These are phyloP conservation scores for Quillaja saponaria DNA, from an alignment of 306 rosid species.

Conservation along the genomic window DNA sequence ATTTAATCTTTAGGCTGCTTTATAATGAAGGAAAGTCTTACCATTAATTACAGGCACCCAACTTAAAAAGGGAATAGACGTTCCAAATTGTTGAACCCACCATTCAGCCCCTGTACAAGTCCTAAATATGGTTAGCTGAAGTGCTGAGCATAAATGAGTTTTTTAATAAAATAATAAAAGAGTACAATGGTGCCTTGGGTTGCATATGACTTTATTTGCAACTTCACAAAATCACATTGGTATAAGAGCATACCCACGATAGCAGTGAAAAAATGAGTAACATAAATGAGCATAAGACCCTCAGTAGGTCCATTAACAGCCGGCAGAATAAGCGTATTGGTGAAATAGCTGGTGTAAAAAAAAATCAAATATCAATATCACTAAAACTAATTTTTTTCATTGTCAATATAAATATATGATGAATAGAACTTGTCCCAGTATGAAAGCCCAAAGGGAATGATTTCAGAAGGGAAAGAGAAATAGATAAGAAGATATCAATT, in stretches of 20 bases:
- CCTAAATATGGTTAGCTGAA: not conserved
- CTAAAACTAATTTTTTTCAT: slow-evolving; percentile 5
- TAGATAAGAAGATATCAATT: not conserved
- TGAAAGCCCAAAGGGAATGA: not conserved
- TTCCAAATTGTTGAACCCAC: slow-evolving; percentile 79
- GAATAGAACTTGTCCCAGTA: not conserved
- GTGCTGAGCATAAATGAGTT: too few species aligned
- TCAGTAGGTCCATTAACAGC: slow-evolving; percentile 94
- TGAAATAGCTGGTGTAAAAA: slow-evolving; percentile 72
- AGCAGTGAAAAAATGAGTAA: slow-evolving; percentile 75
- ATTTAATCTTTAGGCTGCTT: slow-evolving; percentile 12
- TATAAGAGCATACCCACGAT: slow-evolving; percentile 69
- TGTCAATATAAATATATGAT: not conserved
- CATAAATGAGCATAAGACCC: slow-evolving; percentile 85
- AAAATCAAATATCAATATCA: slow-evolving; percentile 27
- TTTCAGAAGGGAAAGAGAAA: slow-evolving; percentile 16
- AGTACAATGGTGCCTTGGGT: too few species aligned
- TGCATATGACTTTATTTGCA: slow-evolving; percentile 3
- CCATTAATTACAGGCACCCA: slow-evolving; percentile 76
- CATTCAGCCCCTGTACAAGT: slow-evolving; percentile 73
- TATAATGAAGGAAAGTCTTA: slow-evolving; percentile 34
- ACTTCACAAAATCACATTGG: slow-evolving; percentile 6
- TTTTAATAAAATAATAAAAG: too few species aligned
- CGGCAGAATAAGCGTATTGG: slow-evolving; percentile 86
- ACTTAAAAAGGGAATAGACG: slow-evolving; percentile 68